Conservation (phyloP, 78 protist genomes). For the Fonticula alba region DNA sequence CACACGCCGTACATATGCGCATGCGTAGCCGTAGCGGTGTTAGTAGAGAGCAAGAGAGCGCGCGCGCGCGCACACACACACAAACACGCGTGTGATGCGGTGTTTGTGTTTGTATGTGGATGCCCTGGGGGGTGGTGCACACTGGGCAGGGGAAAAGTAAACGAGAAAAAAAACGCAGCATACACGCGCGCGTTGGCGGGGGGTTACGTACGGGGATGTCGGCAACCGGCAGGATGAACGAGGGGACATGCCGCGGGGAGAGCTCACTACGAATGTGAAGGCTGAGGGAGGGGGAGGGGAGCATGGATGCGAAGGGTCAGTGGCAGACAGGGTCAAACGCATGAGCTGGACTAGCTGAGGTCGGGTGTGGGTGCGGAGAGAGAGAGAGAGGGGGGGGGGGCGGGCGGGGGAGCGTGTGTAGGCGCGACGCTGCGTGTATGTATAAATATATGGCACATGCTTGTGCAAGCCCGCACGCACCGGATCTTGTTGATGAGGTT, state of each 20-base stretch:
- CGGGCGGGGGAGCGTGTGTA: too few species aligned
- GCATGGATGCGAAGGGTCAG: not conserved
- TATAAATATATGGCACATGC: not conserved
- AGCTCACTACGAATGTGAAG: constrained; percentile 8
- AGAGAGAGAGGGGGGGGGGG: not conserved
- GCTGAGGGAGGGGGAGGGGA: too few species aligned
- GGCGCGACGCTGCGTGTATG: too few species aligned
- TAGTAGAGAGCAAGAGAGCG: too few species aligned
- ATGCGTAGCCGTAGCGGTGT: not conserved
- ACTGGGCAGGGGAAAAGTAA: not conserved
- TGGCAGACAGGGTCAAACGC: not conserved
- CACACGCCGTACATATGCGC: too few species aligned
- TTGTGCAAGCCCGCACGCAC: not conserved
- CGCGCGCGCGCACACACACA: too few species aligned
- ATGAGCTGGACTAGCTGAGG: not conserved
- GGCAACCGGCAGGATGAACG: constrained; percentile 3
- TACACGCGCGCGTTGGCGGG: too few species aligned
- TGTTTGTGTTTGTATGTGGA: too few species aligned
- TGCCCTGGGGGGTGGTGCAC: not conserved
- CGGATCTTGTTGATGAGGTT: not conserved
- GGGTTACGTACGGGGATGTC: too few species aligned
- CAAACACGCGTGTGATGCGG: not conserved
- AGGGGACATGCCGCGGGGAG: constrained; percentile 26
- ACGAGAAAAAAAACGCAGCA: not conserved
- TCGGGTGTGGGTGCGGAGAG: not conserved